Percentiles rank a stretch among this genome's conserved stretches.
Conservation (phyloP, 2,329 filamentous ascomycete genomes). For the Neopestalotiopsis sp. region DNA sequence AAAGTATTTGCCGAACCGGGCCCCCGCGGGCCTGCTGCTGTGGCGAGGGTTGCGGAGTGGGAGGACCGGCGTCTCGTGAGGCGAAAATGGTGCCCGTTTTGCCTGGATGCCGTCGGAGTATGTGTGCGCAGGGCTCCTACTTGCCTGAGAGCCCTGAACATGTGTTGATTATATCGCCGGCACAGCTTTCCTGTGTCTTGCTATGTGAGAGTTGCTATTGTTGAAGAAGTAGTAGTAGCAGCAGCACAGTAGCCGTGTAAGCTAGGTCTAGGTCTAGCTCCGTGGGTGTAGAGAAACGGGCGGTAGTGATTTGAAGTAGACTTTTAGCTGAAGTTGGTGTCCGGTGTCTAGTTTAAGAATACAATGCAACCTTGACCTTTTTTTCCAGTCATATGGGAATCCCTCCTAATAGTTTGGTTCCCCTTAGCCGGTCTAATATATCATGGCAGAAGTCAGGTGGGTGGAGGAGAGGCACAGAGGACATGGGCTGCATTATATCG, state of each 20-base stretch:
- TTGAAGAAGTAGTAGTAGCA: background rate
- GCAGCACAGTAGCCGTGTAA: background rate
- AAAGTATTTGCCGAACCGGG: conserved; percentile 60
- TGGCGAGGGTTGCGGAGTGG: conserved; percentile 37
- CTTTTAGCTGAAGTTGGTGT: conserved; percentile 33
- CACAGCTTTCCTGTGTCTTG: background rate
- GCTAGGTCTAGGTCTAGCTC: background rate
- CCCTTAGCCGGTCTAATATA: conserved; percentile 42
- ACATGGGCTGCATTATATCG: conserved; percentile 52
- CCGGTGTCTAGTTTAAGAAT: conserved; percentile 32
- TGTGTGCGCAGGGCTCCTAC: conserved; percentile 36
- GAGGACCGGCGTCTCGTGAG: conserved; percentile 36
- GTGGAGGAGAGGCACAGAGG: conserved; percentile 38
- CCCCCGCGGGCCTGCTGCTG: conserved; percentile 60
- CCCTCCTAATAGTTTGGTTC: conserved; percentile 37
- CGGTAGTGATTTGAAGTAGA: conserved; percentile 23
- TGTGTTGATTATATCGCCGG: conserved; percentile 36
- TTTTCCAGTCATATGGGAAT: conserved; percentile 34
- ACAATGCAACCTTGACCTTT: conserved; percentile 35
- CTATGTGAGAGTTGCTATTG: background rate
- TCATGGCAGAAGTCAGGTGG: conserved; percentile 39
- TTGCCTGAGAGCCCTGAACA: conserved; percentile 41
- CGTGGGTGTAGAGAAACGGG: background rate
- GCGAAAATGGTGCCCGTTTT: conserved; percentile 37
- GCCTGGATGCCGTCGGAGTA: conserved; percentile 32